These are phyloP conservation scores for Euphorbia lathyris DNA, from an alignment of 345 rosid genomes.

Conservation along the genomic window DNA sequence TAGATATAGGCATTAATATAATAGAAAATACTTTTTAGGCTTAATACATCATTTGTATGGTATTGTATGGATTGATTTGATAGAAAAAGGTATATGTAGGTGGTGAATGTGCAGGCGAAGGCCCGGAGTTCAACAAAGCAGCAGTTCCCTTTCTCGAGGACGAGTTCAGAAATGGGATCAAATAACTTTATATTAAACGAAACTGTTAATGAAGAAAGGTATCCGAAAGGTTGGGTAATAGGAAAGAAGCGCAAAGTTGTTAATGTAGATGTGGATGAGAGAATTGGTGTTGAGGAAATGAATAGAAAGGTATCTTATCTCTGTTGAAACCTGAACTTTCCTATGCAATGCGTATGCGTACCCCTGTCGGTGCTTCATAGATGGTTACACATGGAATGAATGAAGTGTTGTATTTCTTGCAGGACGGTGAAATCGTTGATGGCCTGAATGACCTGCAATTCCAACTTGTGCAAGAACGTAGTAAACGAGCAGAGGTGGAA, in stretches of 20 bases:
- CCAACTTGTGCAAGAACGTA: slow-evolving; percentile 74
- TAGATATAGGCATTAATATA: too few relatives aligned
- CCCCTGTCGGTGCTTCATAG: too few relatives aligned
- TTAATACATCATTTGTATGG: too few relatives aligned
- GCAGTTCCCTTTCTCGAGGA: too few relatives aligned
- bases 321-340: background rate
- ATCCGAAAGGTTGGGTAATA: slow-evolving; percentile 88
- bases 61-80: too few relatives aligned
- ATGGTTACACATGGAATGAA: background rate
- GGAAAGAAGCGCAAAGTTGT: slow-evolving; percentile 95
- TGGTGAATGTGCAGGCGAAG: too few relatives aligned
- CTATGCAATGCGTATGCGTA: too few relatives aligned
- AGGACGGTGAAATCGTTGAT: slow-evolving; percentile 87
- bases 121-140: too few relatives aligned
- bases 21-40: too few relatives aligned
- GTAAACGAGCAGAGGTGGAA: slow-evolving; percentile 70
- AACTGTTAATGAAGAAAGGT: slow-evolving; percentile 59
- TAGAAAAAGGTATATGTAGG: too few relatives aligned
- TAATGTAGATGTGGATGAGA: slow-evolving; percentile 88
- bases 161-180: too few relatives aligned
- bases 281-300: slow-evolving; percentile 93
- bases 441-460: slow-evolving; percentile 86
- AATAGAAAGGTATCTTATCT: slow-evolving; percentile 78
- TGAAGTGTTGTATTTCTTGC: slow-evolving; percentile 18
- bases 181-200: too few relatives aligned